Conservation (phyloP, 2,329 filamentous ascomycete species). For the Ceratocystis smalleyi region DNA sequence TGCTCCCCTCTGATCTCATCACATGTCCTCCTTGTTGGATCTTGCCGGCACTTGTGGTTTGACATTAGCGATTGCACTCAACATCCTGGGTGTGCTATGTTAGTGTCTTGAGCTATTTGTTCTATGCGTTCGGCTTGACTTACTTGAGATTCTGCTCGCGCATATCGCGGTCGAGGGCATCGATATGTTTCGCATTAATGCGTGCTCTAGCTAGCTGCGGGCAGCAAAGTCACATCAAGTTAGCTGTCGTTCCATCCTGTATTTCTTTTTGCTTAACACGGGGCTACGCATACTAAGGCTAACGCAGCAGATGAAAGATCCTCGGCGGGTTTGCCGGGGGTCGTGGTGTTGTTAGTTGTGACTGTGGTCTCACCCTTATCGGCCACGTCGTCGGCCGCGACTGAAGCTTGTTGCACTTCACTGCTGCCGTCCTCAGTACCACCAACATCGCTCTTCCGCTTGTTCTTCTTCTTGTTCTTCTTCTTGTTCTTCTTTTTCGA, state of each 20-base stretch:
- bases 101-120: not conserved
- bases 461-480: constrained; percentile 15
- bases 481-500: constrained; percentile 15
- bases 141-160: constrained; percentile 37
- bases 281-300: constrained; percentile 43
- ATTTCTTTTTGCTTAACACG: not conserved
- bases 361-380: constrained; percentile 20
- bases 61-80: constrained; percentile 14
- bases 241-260: not conserved
- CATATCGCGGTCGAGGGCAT: constrained; percentile 41
- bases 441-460: constrained; percentile 16
- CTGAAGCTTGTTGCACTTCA: constrained; percentile 17
- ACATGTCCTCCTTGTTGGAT: constrained; percentile 6
- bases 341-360: not conserved
- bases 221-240: not conserved
- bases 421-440: constrained; percentile 20
- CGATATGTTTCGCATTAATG: constrained; percentile 34
- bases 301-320: constrained; percentile 50
- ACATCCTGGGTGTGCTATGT: constrained; percentile 3
- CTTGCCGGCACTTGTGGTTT: constrained; percentile 13
- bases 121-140: not conserved
- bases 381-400: constrained; percentile 17
- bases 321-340: constrained; percentile 33
- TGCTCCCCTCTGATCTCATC: not conserved
- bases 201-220: constrained; percentile 21